These are phyloP conservation scores for Cladobotryum mycophilum DNA, from an alignment of 2,329 filamentous ascomycete species.

Conservation along the genomic window DNA sequence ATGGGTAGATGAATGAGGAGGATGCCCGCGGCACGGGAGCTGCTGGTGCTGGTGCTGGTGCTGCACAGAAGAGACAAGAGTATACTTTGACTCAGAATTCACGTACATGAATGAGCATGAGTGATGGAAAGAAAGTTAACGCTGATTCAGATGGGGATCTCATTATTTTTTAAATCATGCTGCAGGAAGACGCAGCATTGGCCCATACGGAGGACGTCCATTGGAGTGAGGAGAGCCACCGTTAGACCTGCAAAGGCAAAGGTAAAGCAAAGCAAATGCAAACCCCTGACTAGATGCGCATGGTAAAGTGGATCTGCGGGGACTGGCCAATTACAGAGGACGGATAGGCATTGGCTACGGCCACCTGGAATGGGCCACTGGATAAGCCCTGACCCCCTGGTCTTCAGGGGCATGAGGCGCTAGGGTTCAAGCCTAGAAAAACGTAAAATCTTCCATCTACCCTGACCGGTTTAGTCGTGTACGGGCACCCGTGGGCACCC, in stretches of 20 bases:
- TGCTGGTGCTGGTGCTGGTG: no score
- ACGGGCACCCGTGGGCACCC: no score
- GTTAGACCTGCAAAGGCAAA: no score
- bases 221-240: no score
- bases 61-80: not conserved
- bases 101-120: not conserved
- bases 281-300: slow-evolving; percentile 11
- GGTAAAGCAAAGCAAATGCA: not conserved
- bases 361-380: no score
- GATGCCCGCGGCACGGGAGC: not conserved
- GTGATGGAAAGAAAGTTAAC: not conserved
- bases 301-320: slow-evolving; percentile 10
- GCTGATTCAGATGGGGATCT: not conserved
- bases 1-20: no score
- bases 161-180: no score
- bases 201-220: no score
- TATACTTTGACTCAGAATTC: not conserved
- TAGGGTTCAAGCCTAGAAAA: slow-evolving; percentile 6
- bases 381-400: no score
- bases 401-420: slow-evolving; percentile 6
- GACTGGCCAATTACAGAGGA: slow-evolving; percentile 2
- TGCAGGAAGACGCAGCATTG: no score
- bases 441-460: not conserved
- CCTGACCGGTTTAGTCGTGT: no score
- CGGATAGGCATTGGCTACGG: no score